phyloP scores from a whole-genome alignment of 192 early-diverging fungal genomes.

The Linnemannia exigua region DNA sequence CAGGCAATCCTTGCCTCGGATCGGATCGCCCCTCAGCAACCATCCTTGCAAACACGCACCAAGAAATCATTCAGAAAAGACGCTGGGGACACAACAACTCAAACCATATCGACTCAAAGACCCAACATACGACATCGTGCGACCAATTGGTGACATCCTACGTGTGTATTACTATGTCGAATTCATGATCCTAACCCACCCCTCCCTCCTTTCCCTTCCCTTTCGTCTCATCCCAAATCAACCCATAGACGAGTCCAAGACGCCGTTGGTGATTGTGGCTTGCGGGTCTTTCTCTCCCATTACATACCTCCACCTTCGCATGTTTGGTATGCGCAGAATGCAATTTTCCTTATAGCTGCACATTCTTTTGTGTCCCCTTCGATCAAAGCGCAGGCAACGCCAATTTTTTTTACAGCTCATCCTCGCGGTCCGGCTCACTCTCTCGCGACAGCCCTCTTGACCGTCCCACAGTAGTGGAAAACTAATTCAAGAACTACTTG shows the following conservation, averaged over 20 bases:
- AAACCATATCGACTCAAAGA: neutral
- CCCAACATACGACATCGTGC: conserved; percentile 4
- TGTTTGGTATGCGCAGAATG: conserved; percentile 88
- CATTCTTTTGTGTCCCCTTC: neutral
- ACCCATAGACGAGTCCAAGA: conserved; percentile 71
- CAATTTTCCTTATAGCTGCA: neutral
- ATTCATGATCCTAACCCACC: neutral
- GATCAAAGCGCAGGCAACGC: neutral
- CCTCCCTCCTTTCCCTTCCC: neutral
- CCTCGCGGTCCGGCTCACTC: conserved; percentile 7
- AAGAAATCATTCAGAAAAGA: neutral
- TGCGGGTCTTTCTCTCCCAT: conserved; percentile 99
- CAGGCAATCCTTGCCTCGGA: neutral
- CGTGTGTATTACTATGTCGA: neutral
- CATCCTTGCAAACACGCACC: neutral
- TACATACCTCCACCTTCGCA: conserved; percentile 96
- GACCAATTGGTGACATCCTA: conserved; percentile 11
- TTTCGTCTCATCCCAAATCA: neutral
- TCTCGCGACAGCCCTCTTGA: neutral
- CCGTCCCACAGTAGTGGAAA: neutral
- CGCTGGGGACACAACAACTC: neutral
- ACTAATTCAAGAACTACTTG: neutral
- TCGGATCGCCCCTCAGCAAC: neutral
- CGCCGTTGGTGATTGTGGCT: conserved; percentile 91
- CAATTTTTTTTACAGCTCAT: neutral